Base-by-base conservation (phyloP, 2,329 filamentous ascomycete species). In the Pyricularia pennisetigena region DNA sequence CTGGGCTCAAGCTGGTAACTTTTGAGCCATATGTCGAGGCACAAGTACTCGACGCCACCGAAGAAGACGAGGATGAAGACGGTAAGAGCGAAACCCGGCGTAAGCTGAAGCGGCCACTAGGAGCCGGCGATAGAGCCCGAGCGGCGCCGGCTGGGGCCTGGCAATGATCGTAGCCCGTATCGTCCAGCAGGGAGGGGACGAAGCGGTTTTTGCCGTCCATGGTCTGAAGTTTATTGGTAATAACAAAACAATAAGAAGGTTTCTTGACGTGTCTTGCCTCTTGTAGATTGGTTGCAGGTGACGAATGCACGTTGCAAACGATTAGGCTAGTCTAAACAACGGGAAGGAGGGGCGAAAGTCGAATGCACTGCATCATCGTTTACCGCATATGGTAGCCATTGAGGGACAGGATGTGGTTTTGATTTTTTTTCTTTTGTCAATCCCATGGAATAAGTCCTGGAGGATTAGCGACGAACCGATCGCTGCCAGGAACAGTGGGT, bases 151-250 rank as follows among this genome's bases (percentile, higher is more conserved):
- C 30, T 23, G 20, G 4, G 4, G 16, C n/a, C 32, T 14, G 29
- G 24, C 29, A 30, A 26, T 49, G 32, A 35, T 68, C 68, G 65
- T 61, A 68, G 65, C 64, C 65, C 20, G 65, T 41, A 68, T 72
- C 72, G 68, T 70, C 70, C 69, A 71, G 35, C 3, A 71, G 57
- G 64, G 71, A 72, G 6, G 66, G 29, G 65, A 68, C 68, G 35
- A 71, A 64, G 64, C 70, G 32, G 26, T 68, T 72, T 65, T 70
- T 72, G 20, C 69, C 68, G 29, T 73, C 71, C 72, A 73, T 71
- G 14, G 69, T 61, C 57, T 61, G 57, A 61, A 61, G 57, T 8
- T 24, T 24, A 23, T 24, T 24, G 7, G 12, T 4, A 26, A 12
- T 10, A 61, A 24, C 10, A 61, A 61, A 26, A 26, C n/a, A 26